A percentile compares a stretch with the other conserved stretches of the same genome.
phyloP scores from a whole-genome alignment of 768 basidiomycete genomes.

The Lactarius trivialis region DNA sequence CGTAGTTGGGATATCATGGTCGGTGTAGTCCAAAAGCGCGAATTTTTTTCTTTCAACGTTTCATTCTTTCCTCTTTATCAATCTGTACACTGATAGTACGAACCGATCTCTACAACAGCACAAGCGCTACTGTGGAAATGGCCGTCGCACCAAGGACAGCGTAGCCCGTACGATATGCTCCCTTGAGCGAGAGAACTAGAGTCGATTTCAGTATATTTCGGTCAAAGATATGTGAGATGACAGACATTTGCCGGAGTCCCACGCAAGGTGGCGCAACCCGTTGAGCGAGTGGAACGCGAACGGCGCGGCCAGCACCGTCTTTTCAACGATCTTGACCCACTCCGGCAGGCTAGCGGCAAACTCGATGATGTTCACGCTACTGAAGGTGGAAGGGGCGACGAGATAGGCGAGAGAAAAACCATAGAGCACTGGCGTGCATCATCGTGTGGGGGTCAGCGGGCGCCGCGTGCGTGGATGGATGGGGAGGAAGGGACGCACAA shows the following conservation, averaged over 20 bases:
- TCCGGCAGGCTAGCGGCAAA: slow-evolving; percentile 65
- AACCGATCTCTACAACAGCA: slow-evolving; percentile 37
- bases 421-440: slow-evolving; percentile 77
- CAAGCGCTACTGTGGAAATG: slow-evolving; percentile 63
- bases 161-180: slow-evolving; percentile 77
- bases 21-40: background rate
- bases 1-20: background rate
- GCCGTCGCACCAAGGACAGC: slow-evolving; percentile 75
- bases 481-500: slow-evolving; percentile 42
- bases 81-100: background rate
- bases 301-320: slow-evolving; percentile 74
- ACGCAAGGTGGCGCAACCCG: slow-evolving; percentile 82
- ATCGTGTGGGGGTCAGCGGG: background rate
- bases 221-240: slow-evolving; percentile 23
- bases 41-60: background rate
- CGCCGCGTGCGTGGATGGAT: background rate
- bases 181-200: slow-evolving; percentile 73
- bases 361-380: slow-evolving; percentile 71
- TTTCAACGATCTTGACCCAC: slow-evolving; percentile 67
- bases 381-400: slow-evolving; percentile 71
- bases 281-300: slow-evolving; percentile 91
- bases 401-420: slow-evolving; percentile 84
- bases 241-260: slow-evolving; percentile 89
- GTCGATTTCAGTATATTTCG: background rate
- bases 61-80: background rate